Percentiles rank a stretch among this genome's conserved stretches.
phyloP scores from a whole-genome alignment of 139 green algal species.

The Picocystis salinarum region DNA sequence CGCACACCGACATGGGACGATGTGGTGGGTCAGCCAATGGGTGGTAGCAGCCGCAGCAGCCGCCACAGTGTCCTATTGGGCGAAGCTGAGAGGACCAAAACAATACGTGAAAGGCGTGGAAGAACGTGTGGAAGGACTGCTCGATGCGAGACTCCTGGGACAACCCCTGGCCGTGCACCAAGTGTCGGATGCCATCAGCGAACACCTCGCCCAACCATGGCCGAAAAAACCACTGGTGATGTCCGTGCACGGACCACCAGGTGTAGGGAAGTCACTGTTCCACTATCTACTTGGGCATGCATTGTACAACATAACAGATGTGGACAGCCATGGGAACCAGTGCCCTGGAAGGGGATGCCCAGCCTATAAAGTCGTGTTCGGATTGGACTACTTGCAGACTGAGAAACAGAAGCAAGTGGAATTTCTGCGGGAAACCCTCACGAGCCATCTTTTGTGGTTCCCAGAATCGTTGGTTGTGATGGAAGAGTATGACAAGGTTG shows the following conservation, averaged over 20 bases:
- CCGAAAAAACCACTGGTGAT: constrained; percentile 56
- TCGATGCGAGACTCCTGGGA: constrained; percentile 38
- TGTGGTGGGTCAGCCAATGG: no score
- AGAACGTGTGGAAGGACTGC: constrained; percentile 27
- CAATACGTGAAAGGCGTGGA: no score
- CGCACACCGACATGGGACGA: no score
- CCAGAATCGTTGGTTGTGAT: constrained; percentile 66
- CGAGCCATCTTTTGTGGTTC: constrained; percentile 29
- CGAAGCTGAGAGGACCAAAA: no score
- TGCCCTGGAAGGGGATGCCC: constrained; percentile 26
- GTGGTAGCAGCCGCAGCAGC: no score
- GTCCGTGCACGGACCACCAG: constrained; percentile 64
- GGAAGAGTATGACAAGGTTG: constrained; percentile 87
- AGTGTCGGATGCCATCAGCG: constrained; percentile 48
- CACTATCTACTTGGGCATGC: constrained; percentile 47
- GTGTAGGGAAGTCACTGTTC: constrained; percentile 71
- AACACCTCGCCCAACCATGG: constrained; percentile 30
- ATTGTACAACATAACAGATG: constrained; percentile 40
- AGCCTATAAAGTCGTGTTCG: constrained; percentile 73
- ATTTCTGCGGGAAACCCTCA: constrained; percentile 23
- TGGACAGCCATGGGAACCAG: background rate
- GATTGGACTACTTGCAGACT: constrained; percentile 42
- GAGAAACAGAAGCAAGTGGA: constrained; percentile 36
- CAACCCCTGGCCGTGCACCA: constrained; percentile 44
- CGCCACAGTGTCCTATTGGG: no score